Conservation (phyloP, 106 monocot species). For the Xerophyta viscosa region DNA sequence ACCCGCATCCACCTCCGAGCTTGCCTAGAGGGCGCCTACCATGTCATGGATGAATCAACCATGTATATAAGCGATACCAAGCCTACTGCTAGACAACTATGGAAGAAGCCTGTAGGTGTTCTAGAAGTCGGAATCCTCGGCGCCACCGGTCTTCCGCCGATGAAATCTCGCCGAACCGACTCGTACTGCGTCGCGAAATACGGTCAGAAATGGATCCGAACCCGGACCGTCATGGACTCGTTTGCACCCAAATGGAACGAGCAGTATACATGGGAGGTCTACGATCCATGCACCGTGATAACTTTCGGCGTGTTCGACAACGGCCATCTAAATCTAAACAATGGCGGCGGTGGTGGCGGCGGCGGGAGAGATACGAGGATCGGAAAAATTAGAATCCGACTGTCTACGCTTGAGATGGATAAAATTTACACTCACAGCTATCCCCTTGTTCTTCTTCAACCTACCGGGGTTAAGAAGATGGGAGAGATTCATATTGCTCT, state of each 20-base stretch:
- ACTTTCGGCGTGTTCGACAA: constrained; percentile 19
- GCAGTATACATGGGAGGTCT: constrained; percentile 26
- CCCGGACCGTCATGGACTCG: not conserved
- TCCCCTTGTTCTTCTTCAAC: constrained; percentile 8
- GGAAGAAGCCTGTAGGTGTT: constrained; percentile 5
- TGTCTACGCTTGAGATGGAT: constrained; percentile 17
- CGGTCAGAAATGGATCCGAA: constrained; percentile 5
- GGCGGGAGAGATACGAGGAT: not conserved
- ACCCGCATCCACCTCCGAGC: constrained; percentile 3
- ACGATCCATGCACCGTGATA: constrained; percentile 19
- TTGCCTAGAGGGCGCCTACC: constrained; percentile 5
- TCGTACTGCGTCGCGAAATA: constrained; percentile 6
- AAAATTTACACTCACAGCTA: constrained; percentile 9
- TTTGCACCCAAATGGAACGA: constrained; percentile 3
- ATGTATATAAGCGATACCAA: constrained; percentile 2
- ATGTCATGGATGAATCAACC: constrained; percentile 9
- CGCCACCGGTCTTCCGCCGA: not conserved
- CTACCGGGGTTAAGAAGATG: constrained; percentile 14
- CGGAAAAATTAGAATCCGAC: constrained; percentile 16
- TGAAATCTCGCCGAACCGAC: constrained; percentile 2
- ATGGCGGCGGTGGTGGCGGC: not conserved
- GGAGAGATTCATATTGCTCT: constrained; percentile 12
- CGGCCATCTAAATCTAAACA: constrained; percentile 3
- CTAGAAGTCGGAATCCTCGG: constrained; percentile 1
- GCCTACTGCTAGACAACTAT: constrained; percentile 5